Conservation (phyloP, 1,139 yeast genomes). For the Meyerozyma smithsonii region DNA sequence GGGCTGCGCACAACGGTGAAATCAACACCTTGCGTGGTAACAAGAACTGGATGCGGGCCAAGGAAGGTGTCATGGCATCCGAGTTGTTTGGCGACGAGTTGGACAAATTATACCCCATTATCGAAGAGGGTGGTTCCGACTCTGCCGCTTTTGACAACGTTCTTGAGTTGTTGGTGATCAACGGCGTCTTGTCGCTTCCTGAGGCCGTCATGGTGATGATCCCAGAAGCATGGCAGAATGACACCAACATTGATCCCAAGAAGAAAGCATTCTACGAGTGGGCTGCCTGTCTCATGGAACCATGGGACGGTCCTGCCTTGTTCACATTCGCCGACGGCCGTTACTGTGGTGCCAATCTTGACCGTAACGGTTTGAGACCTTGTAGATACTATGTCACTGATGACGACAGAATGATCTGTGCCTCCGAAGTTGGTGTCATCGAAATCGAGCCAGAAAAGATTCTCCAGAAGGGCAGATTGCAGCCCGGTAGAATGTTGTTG, state of each 20-base stretch:
- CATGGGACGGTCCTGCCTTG: constrained; percentile 99
- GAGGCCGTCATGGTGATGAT: constrained; percentile 97
- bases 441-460: constrained; percentile 81
- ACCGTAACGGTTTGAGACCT: constrained; percentile 96
- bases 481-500: constrained; percentile 94
- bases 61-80: constrained; percentile 94
- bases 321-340: constrained; percentile 97
- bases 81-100: constrained; percentile 85
- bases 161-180: constrained; percentile 82
- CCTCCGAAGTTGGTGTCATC: constrained; percentile 96
- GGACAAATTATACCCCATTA: constrained; percentile 87
- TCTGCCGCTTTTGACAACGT: constrained; percentile 99
- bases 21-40: constrained; percentile 95
- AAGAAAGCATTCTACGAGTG: constrained; percentile 95
- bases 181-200: constrained; percentile 88
- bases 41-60: constrained; percentile 98
- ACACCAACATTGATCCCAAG: constrained; percentile 78
- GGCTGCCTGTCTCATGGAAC: constrained; percentile 99
- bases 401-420: constrained; percentile 95
- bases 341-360: constrained; percentile 97
- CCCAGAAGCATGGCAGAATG: constrained; percentile 98
- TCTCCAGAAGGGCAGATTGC: constrained; percentile 86
- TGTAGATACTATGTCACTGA: constrained; percentile 95
- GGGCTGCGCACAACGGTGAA: constrained; percentile 99
- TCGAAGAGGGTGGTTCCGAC: constrained; percentile 98